Evolutionary conservation across 805 yeast species (phyloP).

Genomic region (Ogataea sp.): DNA sequence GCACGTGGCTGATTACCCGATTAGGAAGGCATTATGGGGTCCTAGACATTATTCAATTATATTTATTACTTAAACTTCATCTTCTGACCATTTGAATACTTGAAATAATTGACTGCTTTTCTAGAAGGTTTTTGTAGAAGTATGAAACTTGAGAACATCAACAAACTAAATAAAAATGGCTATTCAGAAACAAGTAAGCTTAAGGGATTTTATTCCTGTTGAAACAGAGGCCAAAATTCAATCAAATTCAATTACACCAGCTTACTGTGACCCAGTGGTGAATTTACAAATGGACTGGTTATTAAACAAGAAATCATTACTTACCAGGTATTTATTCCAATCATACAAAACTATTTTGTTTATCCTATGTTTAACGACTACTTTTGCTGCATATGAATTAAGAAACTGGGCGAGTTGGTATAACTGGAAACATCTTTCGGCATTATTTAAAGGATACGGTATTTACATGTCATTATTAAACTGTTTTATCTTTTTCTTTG

Average conservation of each 20-base stretch:
- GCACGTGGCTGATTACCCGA: slow-evolving; percentile 1
- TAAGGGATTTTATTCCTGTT: slow-evolving; percentile 46
- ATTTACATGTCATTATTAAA: slow-evolving; percentile 19
- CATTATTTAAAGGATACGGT: slow-evolving; percentile 11
- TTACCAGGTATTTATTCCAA: slow-evolving; percentile 38
- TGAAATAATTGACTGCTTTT: too few relatives aligned
- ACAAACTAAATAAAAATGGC: too few relatives aligned
- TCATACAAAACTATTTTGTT: slow-evolving; percentile 32
- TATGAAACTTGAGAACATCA: too few relatives aligned
- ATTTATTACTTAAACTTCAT: too few relatives aligned
- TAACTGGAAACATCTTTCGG: slow-evolving; percentile 11
- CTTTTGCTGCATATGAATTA: slow-evolving; percentile 10
- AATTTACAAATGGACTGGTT: slow-evolving; percentile 59
- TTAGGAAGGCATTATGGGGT: too few relatives aligned
- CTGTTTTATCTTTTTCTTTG: too few relatives aligned
- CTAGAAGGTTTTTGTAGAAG: too few relatives aligned
- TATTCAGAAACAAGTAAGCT: slow-evolving; percentile 42
- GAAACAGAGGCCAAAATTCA: slow-evolving; percentile 45
- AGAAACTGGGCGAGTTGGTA: slow-evolving; percentile 15
- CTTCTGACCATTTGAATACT: too few relatives aligned
- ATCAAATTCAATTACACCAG: slow-evolving; percentile 44
- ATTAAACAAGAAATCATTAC: slow-evolving; percentile 35
- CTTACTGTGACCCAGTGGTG: slow-evolving; percentile 49
- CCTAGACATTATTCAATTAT: too few relatives aligned
- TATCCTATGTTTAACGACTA: slow-evolving; percentile 15